Conservation (phyloP, 2,329 filamentous ascomycete species). For the Arthroderma sp. region DNA sequence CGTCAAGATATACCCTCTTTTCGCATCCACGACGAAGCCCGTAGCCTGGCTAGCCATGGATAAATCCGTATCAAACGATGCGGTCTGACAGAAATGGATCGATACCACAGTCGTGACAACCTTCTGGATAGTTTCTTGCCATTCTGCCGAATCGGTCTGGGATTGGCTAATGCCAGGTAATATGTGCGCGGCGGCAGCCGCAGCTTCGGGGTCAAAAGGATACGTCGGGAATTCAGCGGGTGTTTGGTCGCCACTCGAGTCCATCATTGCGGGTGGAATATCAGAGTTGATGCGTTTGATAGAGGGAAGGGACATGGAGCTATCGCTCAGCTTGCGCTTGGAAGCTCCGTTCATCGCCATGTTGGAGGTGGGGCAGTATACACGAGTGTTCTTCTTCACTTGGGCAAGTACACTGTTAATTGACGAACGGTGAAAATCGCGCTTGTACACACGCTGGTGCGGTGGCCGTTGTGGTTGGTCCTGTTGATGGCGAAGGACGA, state of each 20-base stretch:
- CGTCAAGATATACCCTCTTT: constrained; percentile 77
- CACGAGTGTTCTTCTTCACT: too few species aligned
- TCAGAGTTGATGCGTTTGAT: constrained; percentile 43
- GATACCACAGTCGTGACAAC: constrained; percentile 94
- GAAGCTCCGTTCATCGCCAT: constrained; percentile 38
- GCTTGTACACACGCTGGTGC: too few species aligned
- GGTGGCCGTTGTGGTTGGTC: too few species aligned
- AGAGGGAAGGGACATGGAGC: constrained; percentile 37
- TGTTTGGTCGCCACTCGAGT: constrained; percentile 26
- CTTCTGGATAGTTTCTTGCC: constrained; percentile 89
- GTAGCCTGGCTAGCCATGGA: constrained; percentile 92
- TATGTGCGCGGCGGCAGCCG: constrained; percentile 28
- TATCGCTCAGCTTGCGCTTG: constrained; percentile 45
- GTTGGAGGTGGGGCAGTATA: constrained; percentile 1
- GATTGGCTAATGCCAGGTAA: constrained; percentile 3
- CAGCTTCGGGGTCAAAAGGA: constrained; percentile 26
- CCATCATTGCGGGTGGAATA: constrained; percentile 20
- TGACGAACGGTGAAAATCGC: too few species aligned
- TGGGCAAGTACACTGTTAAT: too few species aligned
- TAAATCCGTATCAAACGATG: constrained; percentile 92
- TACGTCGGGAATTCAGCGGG: constrained; percentile 23
- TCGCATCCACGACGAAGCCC: constrained; percentile 91
- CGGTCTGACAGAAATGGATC: constrained; percentile 98
- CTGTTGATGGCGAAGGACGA: too few species aligned
- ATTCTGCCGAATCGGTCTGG: constrained; percentile 57